Base-by-base conservation (phyloP, 2,329 filamentous ascomycete genomes). In the Penicillium sp. region DNA sequence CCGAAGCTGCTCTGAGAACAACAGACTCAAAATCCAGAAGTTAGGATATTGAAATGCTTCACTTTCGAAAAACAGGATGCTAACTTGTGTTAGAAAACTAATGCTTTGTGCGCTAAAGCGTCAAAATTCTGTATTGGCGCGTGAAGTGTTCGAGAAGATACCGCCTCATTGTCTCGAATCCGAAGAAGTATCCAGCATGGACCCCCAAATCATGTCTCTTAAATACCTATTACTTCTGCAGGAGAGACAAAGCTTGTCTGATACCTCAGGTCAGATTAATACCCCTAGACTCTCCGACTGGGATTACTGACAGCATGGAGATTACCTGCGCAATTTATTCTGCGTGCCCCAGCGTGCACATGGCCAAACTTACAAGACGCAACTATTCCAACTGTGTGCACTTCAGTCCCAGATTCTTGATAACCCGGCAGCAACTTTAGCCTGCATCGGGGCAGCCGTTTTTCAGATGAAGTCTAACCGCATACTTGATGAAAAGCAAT, bases 341-440 rank as follows among this genome's bases (percentile, higher is more conserved):
- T n/a, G n/a, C n/a, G n/a, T n/a, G n/a, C n/a, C n/a, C n/a, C n/a
- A n/a, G n/a, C n/a, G n/a, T n/a, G n/a, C n/a, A n/a, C n/a, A n/a
- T n/a, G n/a, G n/a, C n/a, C n/a, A n/a, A n/a, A n/a, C n/a, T n/a
- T n/a, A n/a, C 25, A n/a, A 27, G n/a, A 23, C 6, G 11, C 22
- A 23, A 23, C 22, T 71, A 75, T 20, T 95, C 1, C 87, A 89
- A 47, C 84, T 86, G 1, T 95, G 88, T 51, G 77, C 86, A 14
- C 67, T 86, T 17, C 86, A 93, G 59, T 83, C 86, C 2, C 80
- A 88, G 33, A 70, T 78, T 45, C 67, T 69, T 1, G 77, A 79
- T 0, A 76, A 86, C 44, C 79, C 74, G 34, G 45, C 67, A 0
- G 77, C 82, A 45, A 76, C 80, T 9, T 10, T 43, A 7, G 25